Base-by-base conservation (phyloP, 2,329 filamentous ascomycete species). In the Talaromyces sp. region DNA sequence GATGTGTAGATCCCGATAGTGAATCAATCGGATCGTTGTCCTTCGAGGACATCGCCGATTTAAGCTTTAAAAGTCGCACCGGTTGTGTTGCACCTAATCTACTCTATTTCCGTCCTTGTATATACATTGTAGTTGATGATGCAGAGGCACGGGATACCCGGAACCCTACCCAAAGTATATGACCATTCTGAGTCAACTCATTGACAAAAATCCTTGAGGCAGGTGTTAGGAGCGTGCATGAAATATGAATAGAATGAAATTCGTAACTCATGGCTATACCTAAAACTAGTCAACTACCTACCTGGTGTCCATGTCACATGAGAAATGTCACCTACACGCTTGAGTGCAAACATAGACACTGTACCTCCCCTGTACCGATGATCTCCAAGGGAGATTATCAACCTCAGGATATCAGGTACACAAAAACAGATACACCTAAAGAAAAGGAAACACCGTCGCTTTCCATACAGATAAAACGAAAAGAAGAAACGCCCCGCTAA, bases 181-280 rank as follows among this genome's bases (percentile, higher is more conserved):
- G 13, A 37, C 3, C 35, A 37, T 37, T 8, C 35, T 37, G 35
- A 37, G 11, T 37, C 13, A 13, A 31, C 27, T 31, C 27, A 31
- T 31, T 31, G 27, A 31, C 27, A 31, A 31, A 31, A 31, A 6
- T 6, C 7, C 4, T 31, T 31, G 27, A 31, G 27, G 27, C 27
- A 31, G 27, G 27, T 31, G 27, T 31, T 1, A 31, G 7, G 27
- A 31, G 27, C 27, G 27, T 31, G 27, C 27, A 43, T 9, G 17
- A 17, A 43, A 19, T 47, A 47, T 8, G 31, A 50, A 50, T 19
- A 17, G 7, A 54, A 56, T 15, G 52, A 25, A 56, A 39, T 25
- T 56, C 52, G 52, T 56, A n/a, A 39, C 52, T 56, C 52, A 56
- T 56, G 31, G 13, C 52, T 37, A 56, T 56, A 13, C 52, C 27